phyloP scores from a whole-genome alignment of 1,139 yeast species.

The Candida dubliniensis region DNA sequence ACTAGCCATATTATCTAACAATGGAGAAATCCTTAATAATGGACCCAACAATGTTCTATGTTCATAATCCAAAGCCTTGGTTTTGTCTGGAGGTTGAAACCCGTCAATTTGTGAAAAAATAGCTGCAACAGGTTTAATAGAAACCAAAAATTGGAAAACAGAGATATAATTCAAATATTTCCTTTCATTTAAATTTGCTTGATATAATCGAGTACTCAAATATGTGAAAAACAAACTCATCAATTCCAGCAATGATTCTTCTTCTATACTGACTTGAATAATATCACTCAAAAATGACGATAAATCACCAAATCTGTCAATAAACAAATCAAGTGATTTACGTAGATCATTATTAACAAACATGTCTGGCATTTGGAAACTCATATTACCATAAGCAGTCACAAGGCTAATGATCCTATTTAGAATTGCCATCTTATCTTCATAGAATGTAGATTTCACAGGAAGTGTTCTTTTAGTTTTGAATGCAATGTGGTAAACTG shows the following conservation, averaged over 20 bases:
- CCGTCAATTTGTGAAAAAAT: constrained; percentile 57
- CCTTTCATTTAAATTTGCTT: constrained; percentile 43
- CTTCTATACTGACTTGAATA: constrained; percentile 59
- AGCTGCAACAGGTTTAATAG: constrained; percentile 62
- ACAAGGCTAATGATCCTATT: constrained; percentile 54
- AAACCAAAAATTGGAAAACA: constrained; percentile 59
- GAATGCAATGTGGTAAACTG: constrained; percentile 42
- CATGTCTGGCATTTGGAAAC: constrained; percentile 72
- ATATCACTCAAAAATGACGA: constrained; percentile 60
- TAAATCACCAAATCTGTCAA: constrained; percentile 35
- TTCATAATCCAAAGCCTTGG: constrained; percentile 55
- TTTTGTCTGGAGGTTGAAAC: constrained; percentile 46
- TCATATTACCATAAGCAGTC: constrained; percentile 66
- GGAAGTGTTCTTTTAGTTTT: constrained; percentile 40
- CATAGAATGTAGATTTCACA: constrained; percentile 40
- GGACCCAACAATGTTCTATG: constrained; percentile 73
- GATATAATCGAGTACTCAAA: constrained; percentile 32
- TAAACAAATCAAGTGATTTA: constrained; percentile 27
- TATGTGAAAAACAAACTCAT: constrained; percentile 56
- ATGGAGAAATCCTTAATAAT: constrained; percentile 71
- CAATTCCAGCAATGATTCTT: constrained; percentile 63
- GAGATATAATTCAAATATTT: constrained; percentile 53
- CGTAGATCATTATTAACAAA: constrained; percentile 44
- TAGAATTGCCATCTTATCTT: constrained; percentile 40
- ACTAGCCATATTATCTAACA: constrained; percentile 45